These are phyloP conservation scores for Suillus brevipes DNA, from an alignment of 768 basidiomycete genomes.

Conservation along the genomic window DNA sequence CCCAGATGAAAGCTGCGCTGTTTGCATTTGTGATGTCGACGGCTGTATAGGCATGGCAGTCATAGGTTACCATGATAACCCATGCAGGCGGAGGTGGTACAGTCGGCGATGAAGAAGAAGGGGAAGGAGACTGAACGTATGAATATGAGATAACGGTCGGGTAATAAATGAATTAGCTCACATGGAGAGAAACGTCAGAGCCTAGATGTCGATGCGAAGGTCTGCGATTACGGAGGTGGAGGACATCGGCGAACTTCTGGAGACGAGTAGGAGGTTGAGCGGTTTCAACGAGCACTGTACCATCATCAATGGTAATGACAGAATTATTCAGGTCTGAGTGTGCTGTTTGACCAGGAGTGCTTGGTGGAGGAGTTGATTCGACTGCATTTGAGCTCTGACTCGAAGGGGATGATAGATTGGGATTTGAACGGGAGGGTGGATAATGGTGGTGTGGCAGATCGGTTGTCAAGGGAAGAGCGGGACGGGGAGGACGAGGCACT, in stretches of 20 bases:
- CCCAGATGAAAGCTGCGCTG: constrained; percentile 69
- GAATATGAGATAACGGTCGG: constrained; percentile 9
- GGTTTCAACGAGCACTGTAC: constrained; percentile 30
- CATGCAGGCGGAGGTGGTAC: constrained; percentile 35
- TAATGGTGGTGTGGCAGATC: constrained; percentile 34
- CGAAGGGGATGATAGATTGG: constrained; percentile 68
- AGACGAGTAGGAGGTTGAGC: constrained; percentile 29
- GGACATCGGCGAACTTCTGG: constrained; percentile 33
- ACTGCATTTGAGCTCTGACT: constrained; percentile 61
- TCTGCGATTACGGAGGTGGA: constrained; percentile 26
- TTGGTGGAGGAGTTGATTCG: constrained; percentile 72
- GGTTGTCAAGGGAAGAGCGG: constrained; percentile 39
- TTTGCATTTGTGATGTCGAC: constrained; percentile 71
- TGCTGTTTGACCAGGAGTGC: constrained; percentile 55
- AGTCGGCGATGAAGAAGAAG: constrained; percentile 27
- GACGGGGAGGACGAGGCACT: constrained; percentile 20
- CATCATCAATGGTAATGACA: constrained; percentile 39
- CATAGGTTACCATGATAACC: constrained; percentile 68
- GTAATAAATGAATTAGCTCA: constrained; percentile 12
- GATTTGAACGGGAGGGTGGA: constrained; percentile 47
- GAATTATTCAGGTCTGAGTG: constrained; percentile 43
- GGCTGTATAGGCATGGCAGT: constrained; percentile 72
- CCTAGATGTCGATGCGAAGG: constrained; percentile 26
- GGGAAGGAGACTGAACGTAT: constrained; percentile 30
- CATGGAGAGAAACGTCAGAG: constrained; percentile 24